Conservation (phyloP, 1,284 basidiomycete genomes). For the Leccinum griseonigrum region DNA sequence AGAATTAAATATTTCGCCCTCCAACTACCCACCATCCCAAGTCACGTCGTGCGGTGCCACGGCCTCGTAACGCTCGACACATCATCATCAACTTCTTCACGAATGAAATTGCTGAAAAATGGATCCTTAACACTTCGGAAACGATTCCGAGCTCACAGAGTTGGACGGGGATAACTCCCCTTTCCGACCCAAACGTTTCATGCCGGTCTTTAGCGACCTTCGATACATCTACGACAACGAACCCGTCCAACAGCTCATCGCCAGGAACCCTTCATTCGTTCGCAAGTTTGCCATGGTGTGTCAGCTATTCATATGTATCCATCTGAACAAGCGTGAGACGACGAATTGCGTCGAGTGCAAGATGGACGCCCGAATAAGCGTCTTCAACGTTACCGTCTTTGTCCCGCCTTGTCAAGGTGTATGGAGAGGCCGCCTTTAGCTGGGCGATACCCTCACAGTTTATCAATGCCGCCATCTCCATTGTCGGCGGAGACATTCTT, state of each 20-base stretch:
- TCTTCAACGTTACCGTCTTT: conserved; percentile 88
- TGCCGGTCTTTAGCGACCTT: conserved; percentile 86
- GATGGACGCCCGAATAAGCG: conserved; percentile 90
- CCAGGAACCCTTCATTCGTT: conserved; percentile 55
- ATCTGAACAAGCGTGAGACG: conserved; percentile 83
- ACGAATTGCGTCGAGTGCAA: conserved; percentile 90
- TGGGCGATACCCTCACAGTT: conserved; percentile 59
- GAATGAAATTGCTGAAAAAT: conserved; percentile 72
- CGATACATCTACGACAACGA: conserved; percentile 75
- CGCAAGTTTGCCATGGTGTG: conserved; percentile 61
- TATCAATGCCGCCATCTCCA: conserved; percentile 58
- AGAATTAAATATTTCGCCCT: conserved; percentile 92
- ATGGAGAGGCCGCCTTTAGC: conserved; percentile 79
- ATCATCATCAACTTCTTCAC: conserved; percentile 89
- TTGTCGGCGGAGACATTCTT: conserved; percentile 72
- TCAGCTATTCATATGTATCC: conserved; percentile 87
- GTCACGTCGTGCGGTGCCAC: conserved; percentile 74
- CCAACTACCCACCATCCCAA: conserved; percentile 86
- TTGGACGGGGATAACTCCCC: conserved; percentile 81
- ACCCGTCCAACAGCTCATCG: conserved; percentile 76
- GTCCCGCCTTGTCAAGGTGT: conserved; percentile 83
- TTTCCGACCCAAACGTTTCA: conserved; percentile 92
- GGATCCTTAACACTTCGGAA: conserved; percentile 50
- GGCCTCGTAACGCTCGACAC: conserved; percentile 70
- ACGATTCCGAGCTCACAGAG: conserved; percentile 25